phyloP scores from a whole-genome alignment of 2,329 filamentous ascomycete genomes.

The Mycosphaerella arachidis region DNA sequence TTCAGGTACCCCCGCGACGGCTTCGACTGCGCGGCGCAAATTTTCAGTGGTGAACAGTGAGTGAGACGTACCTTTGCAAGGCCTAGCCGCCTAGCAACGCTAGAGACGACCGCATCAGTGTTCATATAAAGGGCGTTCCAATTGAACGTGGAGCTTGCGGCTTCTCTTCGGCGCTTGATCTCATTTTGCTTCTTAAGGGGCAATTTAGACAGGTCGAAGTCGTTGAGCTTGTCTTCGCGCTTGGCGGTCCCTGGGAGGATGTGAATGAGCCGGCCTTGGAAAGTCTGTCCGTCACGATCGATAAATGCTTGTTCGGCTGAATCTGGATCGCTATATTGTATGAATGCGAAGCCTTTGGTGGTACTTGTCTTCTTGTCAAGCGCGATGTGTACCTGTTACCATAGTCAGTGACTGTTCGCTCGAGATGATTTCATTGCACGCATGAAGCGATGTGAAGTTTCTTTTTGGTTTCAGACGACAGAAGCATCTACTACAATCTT shows the following conservation, averaged over 20 bases:
- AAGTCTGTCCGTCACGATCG: constrained; percentile 74
- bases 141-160: constrained; percentile 75
- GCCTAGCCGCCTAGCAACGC: constrained; percentile 78
- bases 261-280: constrained; percentile 89
- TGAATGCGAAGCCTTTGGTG: constrained; percentile 86
- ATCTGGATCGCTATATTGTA: constrained; percentile 69
- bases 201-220: constrained; percentile 83
- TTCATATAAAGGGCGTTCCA: constrained; percentile 99
- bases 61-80: constrained; percentile 61
- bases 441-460: neutral
- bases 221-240: constrained; percentile 75
- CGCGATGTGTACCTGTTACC: constrained; percentile 74
- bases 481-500: constrained; percentile 99
- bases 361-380: constrained; percentile 63
- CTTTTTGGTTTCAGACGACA: constrained; percentile 53
- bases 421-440: neutral
- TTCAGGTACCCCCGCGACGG: neutral
- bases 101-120: constrained; percentile 85
- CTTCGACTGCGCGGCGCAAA: too few relatives aligned
- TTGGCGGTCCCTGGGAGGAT: constrained; percentile 81
- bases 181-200: constrained; percentile 92
- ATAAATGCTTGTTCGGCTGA: constrained; percentile 75
- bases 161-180: constrained; percentile 78
- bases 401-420: neutral
- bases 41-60: too few relatives aligned